Base-by-base conservation (phyloP, 2,329 filamentous ascomycete genomes). In the Coniochaeta sp. region DNA sequence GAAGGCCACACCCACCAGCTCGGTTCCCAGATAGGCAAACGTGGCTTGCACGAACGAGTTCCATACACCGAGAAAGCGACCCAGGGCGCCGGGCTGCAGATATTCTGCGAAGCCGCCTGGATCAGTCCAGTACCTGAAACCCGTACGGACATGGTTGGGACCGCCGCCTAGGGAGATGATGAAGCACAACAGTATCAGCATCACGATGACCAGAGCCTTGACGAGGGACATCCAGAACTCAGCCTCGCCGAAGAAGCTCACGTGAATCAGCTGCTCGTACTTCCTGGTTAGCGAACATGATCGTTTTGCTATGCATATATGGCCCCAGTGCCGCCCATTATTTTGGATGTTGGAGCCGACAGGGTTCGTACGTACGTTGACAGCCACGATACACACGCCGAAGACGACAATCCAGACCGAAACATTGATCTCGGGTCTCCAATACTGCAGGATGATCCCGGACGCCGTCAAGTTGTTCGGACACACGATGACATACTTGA, bases 1-100 rank as follows among this genome's bases (percentile, higher is more conserved):
- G 28, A 89, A 86, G 0, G 86, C 89, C 19, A 89, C 85, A 70
- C 86, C 86, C 59, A 89, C 84, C 36, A 89, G 77, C 69, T 89
- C 86, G 2, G 86, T 86, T 17, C 72, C 72, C 50, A 72, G 68
- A 42, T 75, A 77, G 24, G 72, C 72, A 50, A 77, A 77, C 6
- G 72, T 73, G 1, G 75, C 72, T 55, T 73, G 70, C 36, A 73
- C 71, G 38, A 77, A 65, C 14, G 71, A 72, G 7, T 71, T 71
- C 72, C 75, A 74, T 17, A 74, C 70, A 2, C 74, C 75, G 7
- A 79, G 68, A 52, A 79, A 77, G 10, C 70, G 68, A 8, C 74
- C 76, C 0, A 64, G 67, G 0, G 61, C 54, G 3, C 74, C 76
- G 16, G 71, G 65, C 3, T 66, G 62, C 5, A 72, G 60, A 62